These are phyloP conservation scores for Botrytis tulipae DNA, from an alignment of 2,329 filamentous ascomycete species.

Conservation along the genomic window DNA sequence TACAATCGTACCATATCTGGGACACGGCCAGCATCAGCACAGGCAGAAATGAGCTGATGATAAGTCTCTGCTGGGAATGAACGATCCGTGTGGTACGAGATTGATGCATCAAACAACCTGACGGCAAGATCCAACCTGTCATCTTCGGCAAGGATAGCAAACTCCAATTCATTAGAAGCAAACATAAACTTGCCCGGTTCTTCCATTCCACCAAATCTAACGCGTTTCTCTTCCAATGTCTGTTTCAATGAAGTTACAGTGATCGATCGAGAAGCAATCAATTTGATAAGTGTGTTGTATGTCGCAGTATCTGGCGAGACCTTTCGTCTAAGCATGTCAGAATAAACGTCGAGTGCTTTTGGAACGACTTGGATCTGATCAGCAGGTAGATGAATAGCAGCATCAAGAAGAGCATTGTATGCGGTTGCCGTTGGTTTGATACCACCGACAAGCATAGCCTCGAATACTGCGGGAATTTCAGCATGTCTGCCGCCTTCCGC, in stretches of 20 bases:
- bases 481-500: constrained; percentile 71
- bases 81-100: constrained; percentile 53
- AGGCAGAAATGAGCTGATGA: constrained; percentile 80
- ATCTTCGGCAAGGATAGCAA: constrained; percentile 82
- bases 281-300: constrained; percentile 80
- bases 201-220: constrained; percentile 81
- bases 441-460: constrained; percentile 80
- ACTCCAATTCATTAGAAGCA: constrained; percentile 81
- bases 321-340: constrained; percentile 88
- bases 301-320: constrained; percentile 80
- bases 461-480: constrained; percentile 88
- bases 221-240: constrained; percentile 74
- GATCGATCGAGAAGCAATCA: constrained; percentile 77
- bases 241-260: constrained; percentile 74
- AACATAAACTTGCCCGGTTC: constrained; percentile 84
- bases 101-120: constrained; percentile 78
- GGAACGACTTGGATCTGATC: constrained; percentile 82
- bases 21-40: constrained; percentile 75
- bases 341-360: constrained; percentile 91
- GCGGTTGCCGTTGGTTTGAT: constrained; percentile 77
- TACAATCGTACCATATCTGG: constrained; percentile 89
- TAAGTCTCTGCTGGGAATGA: constrained; percentile 80
- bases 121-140: constrained; percentile 82
- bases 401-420: constrained; percentile 88
- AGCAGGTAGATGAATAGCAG: constrained; percentile 77